phyloP scores from a whole-genome alignment of 2,329 filamentous ascomycete genomes.

The Colletotrichum eremochloae region DNA sequence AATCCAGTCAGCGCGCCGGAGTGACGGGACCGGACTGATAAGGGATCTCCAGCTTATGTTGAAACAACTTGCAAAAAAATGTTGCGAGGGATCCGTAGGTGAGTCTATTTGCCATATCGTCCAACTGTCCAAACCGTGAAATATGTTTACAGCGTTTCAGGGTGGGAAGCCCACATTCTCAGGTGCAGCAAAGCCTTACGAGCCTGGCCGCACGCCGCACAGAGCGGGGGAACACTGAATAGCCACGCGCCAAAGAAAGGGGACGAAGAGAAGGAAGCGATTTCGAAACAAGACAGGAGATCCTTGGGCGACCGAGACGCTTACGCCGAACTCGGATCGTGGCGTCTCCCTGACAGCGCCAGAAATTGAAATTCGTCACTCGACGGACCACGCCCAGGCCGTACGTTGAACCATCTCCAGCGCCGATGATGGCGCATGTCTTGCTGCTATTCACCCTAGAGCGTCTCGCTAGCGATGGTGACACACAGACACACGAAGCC shows the following conservation, averaged over 20 bases:
- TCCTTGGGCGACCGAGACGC: conserved; percentile 9
- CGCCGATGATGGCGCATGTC: conserved; percentile 10
- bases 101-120: conserved; percentile 4
- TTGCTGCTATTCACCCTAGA: conserved; percentile 10
- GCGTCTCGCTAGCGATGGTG: conserved; percentile 28
- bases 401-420: conserved; percentile 16
- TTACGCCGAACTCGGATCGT: conserved; percentile 8
- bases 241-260: conserved; percentile 22
- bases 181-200: conserved; percentile 27
- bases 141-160: conserved; percentile 30
- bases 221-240: conserved; percentile 3
- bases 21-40: background rate
- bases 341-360: conserved; percentile 18
- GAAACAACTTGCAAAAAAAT: conserved; percentile 31
- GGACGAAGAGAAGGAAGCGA: conserved; percentile 4
- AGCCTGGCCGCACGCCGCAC: conserved; percentile 1
- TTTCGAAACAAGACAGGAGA: conserved; percentile 27
- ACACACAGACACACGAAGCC: conserved; percentile 1
- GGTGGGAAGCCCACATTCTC: conserved; percentile 33
- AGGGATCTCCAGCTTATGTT: conserved; percentile 15
- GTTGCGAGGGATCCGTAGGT: conserved; percentile 24
- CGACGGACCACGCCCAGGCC: conserved; percentile 14
- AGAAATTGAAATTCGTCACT: conserved; percentile 24
- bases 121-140: conserved; percentile 1
- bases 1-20: background rate